phyloP scores from a whole-genome alignment of 192 early-diverging fungal species.

The Entomortierella beljakovae region DNA sequence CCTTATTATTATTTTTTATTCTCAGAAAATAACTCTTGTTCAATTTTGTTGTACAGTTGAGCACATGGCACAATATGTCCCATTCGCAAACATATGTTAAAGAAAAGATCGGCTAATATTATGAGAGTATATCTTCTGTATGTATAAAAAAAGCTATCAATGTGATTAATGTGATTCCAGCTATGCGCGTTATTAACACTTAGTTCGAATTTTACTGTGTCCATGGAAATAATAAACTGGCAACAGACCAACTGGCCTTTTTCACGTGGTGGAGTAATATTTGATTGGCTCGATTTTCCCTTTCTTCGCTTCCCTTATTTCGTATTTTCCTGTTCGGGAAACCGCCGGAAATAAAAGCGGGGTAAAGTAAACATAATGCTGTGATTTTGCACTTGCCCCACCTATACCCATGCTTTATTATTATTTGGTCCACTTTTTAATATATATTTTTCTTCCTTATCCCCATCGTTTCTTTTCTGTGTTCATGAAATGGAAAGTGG shows the following conservation, averaged over 20 bases:
- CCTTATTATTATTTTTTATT: not conserved
- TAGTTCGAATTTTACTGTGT: too few relatives aligned
- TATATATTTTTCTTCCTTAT: not conserved
- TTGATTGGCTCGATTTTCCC: not conserved
- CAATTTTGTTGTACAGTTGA: not conserved
- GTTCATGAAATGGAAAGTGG: not conserved
- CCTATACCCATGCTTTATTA: too few relatives aligned
- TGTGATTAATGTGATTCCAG: too few relatives aligned
- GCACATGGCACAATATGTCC: not conserved
- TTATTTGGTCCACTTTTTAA: not conserved
- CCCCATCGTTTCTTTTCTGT: not conserved
- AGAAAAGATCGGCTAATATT: too few relatives aligned
- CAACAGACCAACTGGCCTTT: too few relatives aligned
- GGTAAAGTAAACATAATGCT: not conserved
- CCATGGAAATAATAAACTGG: too few relatives aligned
- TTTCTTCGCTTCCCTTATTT: not conserved
- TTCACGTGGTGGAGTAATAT: constrained; percentile 1
- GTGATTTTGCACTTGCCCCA: too few relatives aligned
- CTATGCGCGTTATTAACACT: too few relatives aligned
- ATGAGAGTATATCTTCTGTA: too few relatives aligned
- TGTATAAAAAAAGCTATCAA: too few relatives aligned
- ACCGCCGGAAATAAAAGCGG: not conserved
- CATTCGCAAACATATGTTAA: too few relatives aligned
- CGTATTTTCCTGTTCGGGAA: not conserved
- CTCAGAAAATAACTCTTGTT: not conserved